Percentiles rank a stretch among this genome's conserved stretches.
Conservation (phyloP, 305 asterid genomes). For the Solanum hybrid region DNA sequence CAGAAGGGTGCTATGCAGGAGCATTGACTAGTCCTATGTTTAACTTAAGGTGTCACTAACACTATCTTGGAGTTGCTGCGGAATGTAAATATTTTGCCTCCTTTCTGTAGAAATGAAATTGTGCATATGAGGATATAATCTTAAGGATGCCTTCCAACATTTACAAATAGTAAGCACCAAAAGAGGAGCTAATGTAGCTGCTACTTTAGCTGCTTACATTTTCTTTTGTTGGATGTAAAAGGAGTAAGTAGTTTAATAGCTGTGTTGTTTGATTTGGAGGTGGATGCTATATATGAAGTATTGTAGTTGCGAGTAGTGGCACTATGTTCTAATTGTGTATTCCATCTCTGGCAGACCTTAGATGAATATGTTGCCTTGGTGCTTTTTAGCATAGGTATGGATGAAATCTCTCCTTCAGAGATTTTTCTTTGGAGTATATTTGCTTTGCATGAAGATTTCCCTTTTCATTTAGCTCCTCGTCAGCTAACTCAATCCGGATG, state of each 20-base stretch:
- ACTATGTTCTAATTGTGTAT: background rate
- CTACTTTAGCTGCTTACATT: conserved; percentile 21
- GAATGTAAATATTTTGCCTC: conserved; percentile 48
- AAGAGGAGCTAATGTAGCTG: conserved; percentile 14
- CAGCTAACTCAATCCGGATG: background rate
- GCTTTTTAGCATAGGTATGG: background rate
- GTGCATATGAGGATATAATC: conserved; percentile 49
- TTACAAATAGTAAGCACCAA: conserved; percentile 20
- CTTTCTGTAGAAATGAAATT: conserved; percentile 28
- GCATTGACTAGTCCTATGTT: conserved; percentile 14
- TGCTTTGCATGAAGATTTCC: no score
- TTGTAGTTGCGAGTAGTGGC: background rate
- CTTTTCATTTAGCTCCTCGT: background rate
- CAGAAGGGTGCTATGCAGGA: conserved; percentile 68
- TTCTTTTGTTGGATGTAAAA: background rate
- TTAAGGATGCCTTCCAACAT: conserved; percentile 9
- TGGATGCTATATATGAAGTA: background rate
- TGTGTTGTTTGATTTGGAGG: background rate
- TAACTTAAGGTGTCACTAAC: conserved; percentile 13
- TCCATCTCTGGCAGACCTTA: background rate
- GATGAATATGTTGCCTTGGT: background rate
- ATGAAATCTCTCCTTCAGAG: background rate
- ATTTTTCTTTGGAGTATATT: no score
- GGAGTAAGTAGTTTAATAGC: background rate
- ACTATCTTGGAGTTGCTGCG: conserved; percentile 18